Conservation (phyloP, 345 rosid genomes). For the Mercurialis annua region DNA sequence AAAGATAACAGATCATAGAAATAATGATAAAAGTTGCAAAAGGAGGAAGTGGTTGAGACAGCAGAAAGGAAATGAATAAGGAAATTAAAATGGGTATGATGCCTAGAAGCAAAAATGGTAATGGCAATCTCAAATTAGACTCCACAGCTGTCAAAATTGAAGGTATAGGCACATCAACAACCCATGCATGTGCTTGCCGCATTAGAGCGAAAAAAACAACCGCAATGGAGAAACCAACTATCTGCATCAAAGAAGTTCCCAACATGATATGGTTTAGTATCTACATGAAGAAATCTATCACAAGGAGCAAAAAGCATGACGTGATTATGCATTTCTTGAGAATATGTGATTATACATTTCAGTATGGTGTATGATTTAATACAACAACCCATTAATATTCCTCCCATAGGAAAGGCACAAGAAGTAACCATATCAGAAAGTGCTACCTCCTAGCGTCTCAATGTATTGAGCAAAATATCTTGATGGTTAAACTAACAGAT, state of each 20-base stretch:
- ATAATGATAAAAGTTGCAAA: slow-evolving; percentile 56
- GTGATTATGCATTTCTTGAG: background rate
- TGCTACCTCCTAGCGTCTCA: background rate
- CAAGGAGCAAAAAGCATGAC: background rate
- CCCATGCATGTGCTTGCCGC: slow-evolving; percentile 80
- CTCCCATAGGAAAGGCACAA: background rate
- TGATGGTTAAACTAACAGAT: background rate
- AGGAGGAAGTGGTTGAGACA: slow-evolving; percentile 71
- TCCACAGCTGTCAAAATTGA: slow-evolving; percentile 70
- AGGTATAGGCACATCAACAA: slow-evolving; percentile 62
- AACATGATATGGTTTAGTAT: slow-evolving; percentile 8
- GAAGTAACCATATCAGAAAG: background rate
- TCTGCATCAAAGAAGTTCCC: slow-evolving; percentile 44
- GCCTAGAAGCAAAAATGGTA: slow-evolving; percentile 60
- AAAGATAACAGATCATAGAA: slow-evolving; percentile 63
- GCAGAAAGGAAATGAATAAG: slow-evolving; percentile 51
- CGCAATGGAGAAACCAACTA: slow-evolving; percentile 53
- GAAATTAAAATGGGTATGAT: slow-evolving; percentile 53
- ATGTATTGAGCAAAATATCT: slow-evolving; percentile 2
- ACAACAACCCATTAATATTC: background rate
- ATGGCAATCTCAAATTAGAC: slow-evolving; percentile 72
- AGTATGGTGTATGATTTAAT: too few species aligned
- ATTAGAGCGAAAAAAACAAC: slow-evolving; percentile 71
- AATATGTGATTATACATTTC: too few species aligned
- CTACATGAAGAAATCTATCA: background rate